Evolutionary conservation across 768 basidiomycete species (phyloP), one percentile per base, ranked within the genome.

Genomic region (Stropharia rugosoannulata): DNA sequence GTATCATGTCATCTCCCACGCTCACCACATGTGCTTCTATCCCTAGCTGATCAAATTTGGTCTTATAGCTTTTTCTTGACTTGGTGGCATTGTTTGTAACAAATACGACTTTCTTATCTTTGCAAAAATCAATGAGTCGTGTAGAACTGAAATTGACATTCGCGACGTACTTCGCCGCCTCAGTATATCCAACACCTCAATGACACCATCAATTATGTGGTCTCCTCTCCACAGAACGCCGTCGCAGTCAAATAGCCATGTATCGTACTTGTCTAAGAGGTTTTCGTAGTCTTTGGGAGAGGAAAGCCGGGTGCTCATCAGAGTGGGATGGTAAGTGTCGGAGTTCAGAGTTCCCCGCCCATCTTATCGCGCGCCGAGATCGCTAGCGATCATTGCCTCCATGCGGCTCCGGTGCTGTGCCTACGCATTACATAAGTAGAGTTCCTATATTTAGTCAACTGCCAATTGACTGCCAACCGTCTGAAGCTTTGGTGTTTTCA

Each of bases 41-140:
- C 39, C 91, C 94, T 50, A 98, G 81, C 64, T 85, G 79, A 71
- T 98, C 93, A 68, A 99, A 97, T 71, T 95, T 96, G 43, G 73
- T 74, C 77, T 93, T 95, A 82, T 95, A 95, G 68, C 74, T 86
- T 68, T 74, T 83, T 59, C 97, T 78, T 5, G 94, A 96, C 74
- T 98, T 96, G 53, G 88, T 92, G 44, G 96, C 95, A 68, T 98
- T 99, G 75, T 99, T 99, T 15, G 95, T 98, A 49, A 97, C 95
- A 66, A 98, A 98, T 9, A 98, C 73, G 32, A 97, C 75, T 57
- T 83, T 80, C 79, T 93, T 98, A 66, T 80, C 93, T 93, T 69
- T 56, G 49, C 35, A 49, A 48, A 47, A 29, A 48, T 59, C 47
- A 50, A 67, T 51, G 29, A 40, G 37, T 38, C 45, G 49, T 27